Evolutionary conservation across 1,284 basidiomycete genomes (phyloP).

Genomic region (Ceratobasidium sp.): DNA sequence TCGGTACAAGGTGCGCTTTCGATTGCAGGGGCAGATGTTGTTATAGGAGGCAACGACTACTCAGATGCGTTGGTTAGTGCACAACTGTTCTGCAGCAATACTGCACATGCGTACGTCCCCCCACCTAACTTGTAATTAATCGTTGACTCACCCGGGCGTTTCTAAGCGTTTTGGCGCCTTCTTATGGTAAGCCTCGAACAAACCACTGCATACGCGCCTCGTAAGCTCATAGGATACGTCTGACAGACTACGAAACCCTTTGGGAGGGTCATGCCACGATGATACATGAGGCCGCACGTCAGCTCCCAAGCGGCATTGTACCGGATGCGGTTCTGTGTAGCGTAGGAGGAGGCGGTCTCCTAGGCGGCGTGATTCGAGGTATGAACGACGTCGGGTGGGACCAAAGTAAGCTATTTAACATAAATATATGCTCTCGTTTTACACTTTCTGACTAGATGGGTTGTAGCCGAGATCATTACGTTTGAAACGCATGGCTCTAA

Average conservation of each 20-base stretch:
- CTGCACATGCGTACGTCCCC: conserved; percentile 56
- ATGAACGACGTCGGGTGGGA: conserved; percentile 71
- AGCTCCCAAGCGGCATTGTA: conserved; percentile 62
- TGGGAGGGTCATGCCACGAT: conserved; percentile 82
- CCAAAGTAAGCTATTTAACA: conserved; percentile 47
- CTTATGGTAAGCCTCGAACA: not conserved
- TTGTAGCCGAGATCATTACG: conserved; percentile 74
- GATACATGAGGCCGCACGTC: conserved; percentile 70
- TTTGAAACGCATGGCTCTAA: conserved; percentile 75
- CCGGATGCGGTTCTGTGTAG: conserved; percentile 82
- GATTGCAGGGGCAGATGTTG: conserved; percentile 68
- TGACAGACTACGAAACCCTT: conserved; percentile 68
- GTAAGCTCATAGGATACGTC: not conserved
- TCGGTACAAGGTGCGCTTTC: conserved; percentile 55
- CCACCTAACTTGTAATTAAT: not conserved
- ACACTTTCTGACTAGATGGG: not conserved
- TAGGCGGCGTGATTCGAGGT: conserved; percentile 76
- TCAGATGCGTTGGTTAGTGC: conserved; percentile 68
- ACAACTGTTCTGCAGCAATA: conserved; percentile 59
- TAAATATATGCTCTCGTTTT: not conserved
- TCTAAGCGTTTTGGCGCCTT: conserved; percentile 24
- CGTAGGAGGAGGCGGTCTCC: conserved; percentile 78
- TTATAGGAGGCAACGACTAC: conserved; percentile 70
- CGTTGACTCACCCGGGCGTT: not conserved
- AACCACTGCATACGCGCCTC: not conserved